These are phyloP conservation scores for Rhytidiadelphus loreus DNA, from an alignment of 225 moss, liverwort and hornwort species.

Conservation along the genomic window DNA sequence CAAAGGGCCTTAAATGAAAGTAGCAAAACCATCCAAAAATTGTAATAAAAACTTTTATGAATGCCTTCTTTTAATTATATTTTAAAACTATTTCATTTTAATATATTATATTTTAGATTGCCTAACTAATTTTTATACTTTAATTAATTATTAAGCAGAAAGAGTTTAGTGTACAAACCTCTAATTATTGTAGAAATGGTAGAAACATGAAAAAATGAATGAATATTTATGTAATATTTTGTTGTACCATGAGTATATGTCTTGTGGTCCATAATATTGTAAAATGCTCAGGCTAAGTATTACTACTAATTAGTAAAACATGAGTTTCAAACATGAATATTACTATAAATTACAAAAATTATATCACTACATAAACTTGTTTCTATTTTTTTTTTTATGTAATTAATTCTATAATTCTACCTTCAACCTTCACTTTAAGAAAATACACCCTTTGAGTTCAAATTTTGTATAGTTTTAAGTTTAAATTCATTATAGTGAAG, in stretches of 20 bases:
- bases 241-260: background rate
- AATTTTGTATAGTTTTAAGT: background rate
- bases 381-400: fast-evolving
- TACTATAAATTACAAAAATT: background rate
- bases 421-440: background rate
- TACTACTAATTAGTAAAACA: background rate
- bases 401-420: background rate
- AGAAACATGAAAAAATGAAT: background rate
- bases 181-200: background rate
- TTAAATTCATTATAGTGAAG: background rate
- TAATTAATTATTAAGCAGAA: too few species aligned
- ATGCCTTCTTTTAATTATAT: too few species aligned
- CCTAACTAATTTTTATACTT: too few species aligned
- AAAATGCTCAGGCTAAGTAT: background rate
- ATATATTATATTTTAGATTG: too few species aligned
- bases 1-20: too few species aligned
- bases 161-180: background rate
- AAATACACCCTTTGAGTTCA: background rate
- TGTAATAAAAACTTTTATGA: too few species aligned
- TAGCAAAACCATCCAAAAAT: too few species aligned
- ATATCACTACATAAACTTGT: background rate
- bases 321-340: background rate
- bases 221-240: background rate
- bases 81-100: too few species aligned
- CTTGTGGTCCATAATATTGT: background rate